Percentiles rank a stretch among this genome's conserved stretches.
These are phyloP conservation scores for Camellia oleifera DNA, from an alignment of 179 eudicot genomes.

Conservation along the genomic window DNA sequence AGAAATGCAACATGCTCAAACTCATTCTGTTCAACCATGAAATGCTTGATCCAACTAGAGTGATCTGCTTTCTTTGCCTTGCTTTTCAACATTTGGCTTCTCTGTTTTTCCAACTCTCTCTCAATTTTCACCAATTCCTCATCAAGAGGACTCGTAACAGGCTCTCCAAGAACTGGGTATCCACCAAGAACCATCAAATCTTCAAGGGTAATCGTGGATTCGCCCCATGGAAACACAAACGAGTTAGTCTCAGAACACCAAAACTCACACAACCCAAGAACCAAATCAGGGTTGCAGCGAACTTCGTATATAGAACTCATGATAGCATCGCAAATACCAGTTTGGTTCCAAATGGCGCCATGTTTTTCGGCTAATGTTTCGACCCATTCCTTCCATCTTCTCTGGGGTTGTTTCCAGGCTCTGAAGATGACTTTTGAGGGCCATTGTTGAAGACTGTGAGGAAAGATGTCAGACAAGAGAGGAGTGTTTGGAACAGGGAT, in stretches of 20 bases:
- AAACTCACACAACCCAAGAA: constrained; percentile 9
- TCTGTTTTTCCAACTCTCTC: constrained; percentile 4
- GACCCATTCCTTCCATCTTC: constrained; percentile 15
- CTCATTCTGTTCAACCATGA: constrained; percentile 7
- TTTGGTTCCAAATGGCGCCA: constrained; percentile 6
- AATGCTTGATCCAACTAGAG: not conserved
- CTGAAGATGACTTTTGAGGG: constrained; percentile 10
- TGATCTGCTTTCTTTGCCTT: constrained; percentile 11
- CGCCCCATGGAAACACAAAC: constrained; percentile 18
- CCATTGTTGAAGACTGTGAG: not conserved
- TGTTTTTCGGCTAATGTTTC: not conserved
- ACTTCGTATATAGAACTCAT: not conserved
- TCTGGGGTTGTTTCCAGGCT: constrained; percentile 10
- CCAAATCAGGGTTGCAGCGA: not conserved
- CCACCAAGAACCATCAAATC: constrained; percentile 14
- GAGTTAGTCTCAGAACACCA: constrained; percentile 18
- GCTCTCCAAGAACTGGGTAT: constrained; percentile 10
- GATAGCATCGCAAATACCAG: constrained; percentile 11
- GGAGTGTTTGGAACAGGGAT: constrained; percentile 1
- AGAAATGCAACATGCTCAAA: constrained; percentile 18
- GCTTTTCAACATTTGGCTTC: not conserved
- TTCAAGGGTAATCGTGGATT: constrained; percentile 6
- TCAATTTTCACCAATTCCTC: not conserved
- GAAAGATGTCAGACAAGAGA: constrained; percentile 5
- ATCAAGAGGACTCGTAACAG: not conserved